Evolutionary conservation across 768 basidiomycete genomes (phyloP).

Genomic region (Aureoboletus auriporus): DNA sequence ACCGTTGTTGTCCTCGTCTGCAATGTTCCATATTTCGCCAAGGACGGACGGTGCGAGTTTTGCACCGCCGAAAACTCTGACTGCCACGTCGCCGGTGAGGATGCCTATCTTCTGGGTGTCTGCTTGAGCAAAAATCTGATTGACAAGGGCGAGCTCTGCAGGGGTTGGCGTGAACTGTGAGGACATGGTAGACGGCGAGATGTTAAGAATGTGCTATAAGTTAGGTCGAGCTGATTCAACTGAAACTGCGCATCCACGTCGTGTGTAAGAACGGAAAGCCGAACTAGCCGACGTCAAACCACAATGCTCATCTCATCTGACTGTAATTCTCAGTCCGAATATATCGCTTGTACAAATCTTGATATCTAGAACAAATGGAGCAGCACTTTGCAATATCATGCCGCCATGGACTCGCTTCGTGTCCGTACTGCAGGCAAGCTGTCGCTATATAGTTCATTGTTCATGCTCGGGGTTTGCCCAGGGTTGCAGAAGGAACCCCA

Average conservation of each 20-base stretch:
- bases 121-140: conserved; percentile 66
- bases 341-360: too few relatives aligned
- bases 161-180: conserved; percentile 43
- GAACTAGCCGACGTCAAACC: neutral
- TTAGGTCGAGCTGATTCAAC: neutral
- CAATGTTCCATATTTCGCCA: conserved; percentile 91
- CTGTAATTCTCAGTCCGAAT: too few relatives aligned
- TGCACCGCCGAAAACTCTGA: conserved; percentile 80
- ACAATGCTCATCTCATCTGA: too few relatives aligned
- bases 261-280: neutral
- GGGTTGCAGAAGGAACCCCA: too few relatives aligned
- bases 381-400: too few relatives aligned
- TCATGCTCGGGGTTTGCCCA: too few relatives aligned
- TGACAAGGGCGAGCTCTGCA: conserved; percentile 54
- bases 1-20: conserved; percentile 92
- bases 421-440: too few relatives aligned
- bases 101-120: conserved; percentile 81
- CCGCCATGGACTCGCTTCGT: too few relatives aligned
- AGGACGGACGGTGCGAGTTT: conserved; percentile 73
- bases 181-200: conserved; percentile 32
- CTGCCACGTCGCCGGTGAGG: conserved; percentile 87
- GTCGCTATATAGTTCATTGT: too few relatives aligned
- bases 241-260: conserved; percentile 15
- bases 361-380: too few relatives aligned
- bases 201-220: neutral